These are phyloP conservation scores for Allantophomopsis lycopodina DNA, from an alignment of 2,329 filamentous ascomycete species.

Conservation along the genomic window DNA sequence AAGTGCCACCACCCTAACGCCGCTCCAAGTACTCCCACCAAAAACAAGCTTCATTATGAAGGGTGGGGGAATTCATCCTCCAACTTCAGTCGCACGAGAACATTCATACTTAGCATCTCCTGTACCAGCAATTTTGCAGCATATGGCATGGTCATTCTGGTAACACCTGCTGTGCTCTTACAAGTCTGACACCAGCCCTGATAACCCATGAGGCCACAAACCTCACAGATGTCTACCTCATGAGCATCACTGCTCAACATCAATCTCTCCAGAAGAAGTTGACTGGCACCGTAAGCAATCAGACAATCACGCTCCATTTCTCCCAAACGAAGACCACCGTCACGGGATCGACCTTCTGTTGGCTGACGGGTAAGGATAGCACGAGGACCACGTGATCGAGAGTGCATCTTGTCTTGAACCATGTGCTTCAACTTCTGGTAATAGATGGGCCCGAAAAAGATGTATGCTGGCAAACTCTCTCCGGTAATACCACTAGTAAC, in stretches of 20 bases:
- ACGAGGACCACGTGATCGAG: slow-evolving; percentile 74
- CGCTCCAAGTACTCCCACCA: no score
- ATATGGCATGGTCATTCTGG: slow-evolving; percentile 93
- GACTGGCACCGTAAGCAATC: slow-evolving; percentile 90
- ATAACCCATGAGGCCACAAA: slow-evolving; percentile 90
- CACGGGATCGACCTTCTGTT: slow-evolving; percentile 85
- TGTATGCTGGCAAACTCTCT: slow-evolving; percentile 85
- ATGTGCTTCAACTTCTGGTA: slow-evolving; percentile 99
- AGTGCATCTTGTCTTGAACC: slow-evolving; percentile 99
- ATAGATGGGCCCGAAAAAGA: slow-evolving; percentile 98
- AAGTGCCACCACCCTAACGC: no score
- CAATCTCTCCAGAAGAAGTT: slow-evolving; percentile 79
- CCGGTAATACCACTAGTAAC: slow-evolving; percentile 92
- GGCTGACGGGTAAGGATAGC: slow-evolving; percentile 91
- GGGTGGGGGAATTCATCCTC: slow-evolving; percentile 76
- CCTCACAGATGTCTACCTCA: slow-evolving; percentile 85
- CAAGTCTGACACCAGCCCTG: slow-evolving; percentile 91
- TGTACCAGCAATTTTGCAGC: slow-evolving; percentile 93
- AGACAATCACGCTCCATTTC: slow-evolving; percentile 99
- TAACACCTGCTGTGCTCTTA: slow-evolving; percentile 69
- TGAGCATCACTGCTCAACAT: slow-evolving; percentile 93
- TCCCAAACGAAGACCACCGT: slow-evolving; percentile 83
- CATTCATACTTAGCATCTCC: slow-evolving; percentile 96
- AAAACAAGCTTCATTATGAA: slow-evolving; percentile 2
- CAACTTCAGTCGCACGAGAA: slow-evolving; percentile 81